Conservation (phyloP, 2,329 filamentous ascomycete species). For the Coniosporium tulheliwenetii region DNA sequence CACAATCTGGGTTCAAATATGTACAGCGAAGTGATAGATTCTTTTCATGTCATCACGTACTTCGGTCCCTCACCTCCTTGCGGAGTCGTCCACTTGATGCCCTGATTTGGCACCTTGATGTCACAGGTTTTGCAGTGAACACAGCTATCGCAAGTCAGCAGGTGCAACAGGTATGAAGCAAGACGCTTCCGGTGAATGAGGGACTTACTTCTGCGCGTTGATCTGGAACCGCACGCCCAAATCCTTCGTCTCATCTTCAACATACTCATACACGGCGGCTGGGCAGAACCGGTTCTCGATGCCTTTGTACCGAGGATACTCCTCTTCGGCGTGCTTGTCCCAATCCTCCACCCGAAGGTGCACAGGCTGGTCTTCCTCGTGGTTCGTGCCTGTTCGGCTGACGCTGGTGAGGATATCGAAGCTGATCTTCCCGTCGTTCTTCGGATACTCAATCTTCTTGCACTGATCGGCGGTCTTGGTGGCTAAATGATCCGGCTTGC, state of each 20-base stretch:
- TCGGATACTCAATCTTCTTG: slow-evolving; percentile 87
- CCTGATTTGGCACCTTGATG: slow-evolving; percentile 92
- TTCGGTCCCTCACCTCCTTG: slow-evolving; percentile 46
- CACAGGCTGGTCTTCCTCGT: slow-evolving; percentile 96
- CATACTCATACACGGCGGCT: slow-evolving; percentile 93
- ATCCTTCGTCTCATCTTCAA: slow-evolving; percentile 78
- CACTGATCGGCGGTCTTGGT: slow-evolving; percentile 69
- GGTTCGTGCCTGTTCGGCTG: slow-evolving; percentile 88
- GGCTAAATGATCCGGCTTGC: slow-evolving; percentile 56
- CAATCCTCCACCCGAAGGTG: slow-evolving; percentile 92
- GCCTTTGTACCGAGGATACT: slow-evolving; percentile 80
- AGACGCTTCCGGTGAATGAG: background rate
- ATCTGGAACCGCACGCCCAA: slow-evolving; percentile 93
- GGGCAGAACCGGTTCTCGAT: slow-evolving; percentile 95
- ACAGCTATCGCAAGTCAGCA: slow-evolving; percentile 45
- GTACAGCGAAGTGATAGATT: too few relatives aligned
- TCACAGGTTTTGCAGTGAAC: slow-evolving; percentile 99
- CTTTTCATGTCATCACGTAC: slow-evolving; percentile 40
- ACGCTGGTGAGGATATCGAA: slow-evolving; percentile 97
- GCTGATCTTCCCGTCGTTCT: slow-evolving; percentile 85
- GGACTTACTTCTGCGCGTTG: slow-evolving; percentile 83
- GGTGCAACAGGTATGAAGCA: background rate
- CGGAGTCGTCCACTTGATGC: slow-evolving; percentile 61
- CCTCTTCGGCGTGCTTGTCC: slow-evolving; percentile 72
- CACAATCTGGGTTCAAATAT: too few relatives aligned